Base-by-base conservation (phyloP, 2,329 filamentous ascomycete genomes). In the Acrocalymma vagum region DNA sequence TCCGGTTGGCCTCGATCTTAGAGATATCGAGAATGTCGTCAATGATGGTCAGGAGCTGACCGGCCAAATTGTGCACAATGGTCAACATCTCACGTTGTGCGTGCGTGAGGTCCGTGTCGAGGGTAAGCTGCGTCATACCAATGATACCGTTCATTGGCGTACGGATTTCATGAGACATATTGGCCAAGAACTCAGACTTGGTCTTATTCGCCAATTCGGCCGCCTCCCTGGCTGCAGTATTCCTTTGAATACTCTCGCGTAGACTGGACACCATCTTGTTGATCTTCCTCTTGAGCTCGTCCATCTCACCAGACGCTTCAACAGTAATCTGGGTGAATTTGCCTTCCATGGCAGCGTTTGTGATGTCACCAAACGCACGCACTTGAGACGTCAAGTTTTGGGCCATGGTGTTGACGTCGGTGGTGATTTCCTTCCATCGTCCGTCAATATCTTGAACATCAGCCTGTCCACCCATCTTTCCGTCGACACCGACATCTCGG, bases 261-360 rank as follows among this genome's bases (percentile, higher is more conserved):
- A 99, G 76, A 66, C 95, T 96, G 67, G 89, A 94, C 37, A 97
- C 92, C 94, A 99, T 99, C 76, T 95, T 90, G 69, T 97, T 99
- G 80, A 99, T 97, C 79, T 97, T 97, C 62, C 92, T 86, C 75
- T 99, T 99, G 59, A 99, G 80, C 71, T 97, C 93, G 72, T 97
- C 94, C 94, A 99, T 97, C 72, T 99, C 94, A 51, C 94, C 94
- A 9, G 93, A 96, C 14, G 94, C 94, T 70, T 96, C 92, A 13
- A 99, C 93, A 31, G 94, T 95, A 68, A 99, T 84, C 68, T 96
- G 95, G 16, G 90, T 95, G 70, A 97, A 97, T 71, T 99, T 93
- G 51, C 94, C 94, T 66, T 96, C 92, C 44, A 93, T 96, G 18
- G 94, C 94, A 24, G 94, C 85, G 69, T 96, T 95, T n/a, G 93